Percentiles rank a stretch among this genome's conserved stretches.
Conservation (phyloP, 306 rosid species). For the Sindora glabra region DNA sequence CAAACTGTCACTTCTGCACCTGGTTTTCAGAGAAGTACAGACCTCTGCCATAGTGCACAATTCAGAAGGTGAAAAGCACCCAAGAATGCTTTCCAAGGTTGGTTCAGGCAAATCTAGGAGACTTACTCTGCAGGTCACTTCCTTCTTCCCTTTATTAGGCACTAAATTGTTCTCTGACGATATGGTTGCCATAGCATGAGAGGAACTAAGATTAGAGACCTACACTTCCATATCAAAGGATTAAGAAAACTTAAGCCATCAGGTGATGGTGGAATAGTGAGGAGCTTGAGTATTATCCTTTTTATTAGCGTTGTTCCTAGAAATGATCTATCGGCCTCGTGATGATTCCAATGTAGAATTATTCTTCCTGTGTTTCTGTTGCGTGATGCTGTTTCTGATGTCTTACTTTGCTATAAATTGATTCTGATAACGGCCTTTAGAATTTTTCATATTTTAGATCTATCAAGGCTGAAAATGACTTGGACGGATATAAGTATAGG, state of each 20-base stretch:
- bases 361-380: too few species aligned
- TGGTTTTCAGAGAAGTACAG: slow-evolving; percentile 36
- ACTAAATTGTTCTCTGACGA: slow-evolving; percentile 11
- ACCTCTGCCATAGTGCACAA: slow-evolving; percentile 41
- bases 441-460: too few species aligned
- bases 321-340: too few species aligned
- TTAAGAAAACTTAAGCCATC: not conserved
- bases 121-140: slow-evolving; percentile 15
- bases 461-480: too few species aligned
- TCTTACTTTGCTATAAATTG: too few species aligned
- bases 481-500: not conserved
- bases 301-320: too few species aligned
- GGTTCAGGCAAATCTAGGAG: slow-evolving; percentile 52
- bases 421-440: too few species aligned
- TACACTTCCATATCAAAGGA: slow-evolving; percentile 6
- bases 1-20: slow-evolving; percentile 35
- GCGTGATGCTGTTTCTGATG: too few species aligned
- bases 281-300: too few species aligned
- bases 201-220: not conserved
- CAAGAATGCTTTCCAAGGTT: slow-evolving; percentile 40
- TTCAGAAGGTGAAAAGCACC: slow-evolving; percentile 40
- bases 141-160: slow-evolving; percentile 19
- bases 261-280: too few species aligned
- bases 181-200: slow-evolving; percentile 8
- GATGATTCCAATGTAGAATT: too few species aligned